These are phyloP conservation scores for Discostella pseudostelligera DNA, from an alignment of 108 stramenopile species.

Conservation along the genomic window DNA sequence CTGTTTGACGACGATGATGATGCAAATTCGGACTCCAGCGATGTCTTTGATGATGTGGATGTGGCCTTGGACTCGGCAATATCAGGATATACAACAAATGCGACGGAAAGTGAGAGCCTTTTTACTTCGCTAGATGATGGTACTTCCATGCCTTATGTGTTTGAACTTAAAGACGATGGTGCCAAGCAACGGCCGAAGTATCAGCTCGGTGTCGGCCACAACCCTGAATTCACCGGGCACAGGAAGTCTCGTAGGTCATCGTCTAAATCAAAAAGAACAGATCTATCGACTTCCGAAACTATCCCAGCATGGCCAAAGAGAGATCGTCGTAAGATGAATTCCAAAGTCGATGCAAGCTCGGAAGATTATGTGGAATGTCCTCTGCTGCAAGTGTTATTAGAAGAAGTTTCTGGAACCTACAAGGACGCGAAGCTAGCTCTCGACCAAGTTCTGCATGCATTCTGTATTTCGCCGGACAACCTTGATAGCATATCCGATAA, in stretches of 20 bases:
- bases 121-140: slow-evolving; percentile 13
- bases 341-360: slow-evolving; percentile 11
- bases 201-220: slow-evolving; percentile 11
- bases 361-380: slow-evolving; percentile 12
- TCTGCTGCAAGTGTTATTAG: slow-evolving; percentile 1
- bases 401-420: slow-evolving; percentile 18
- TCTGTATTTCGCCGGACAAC: slow-evolving; percentile 24
- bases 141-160: slow-evolving; percentile 15
- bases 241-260: background rate
- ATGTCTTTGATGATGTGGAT: slow-evolving; percentile 5
- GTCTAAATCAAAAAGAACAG: background rate
- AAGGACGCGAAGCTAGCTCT: slow-evolving; percentile 22
- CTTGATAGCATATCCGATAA: slow-evolving; percentile 32
- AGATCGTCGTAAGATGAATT: background rate
- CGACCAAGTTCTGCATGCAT: slow-evolving; percentile 36
- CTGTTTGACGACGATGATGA: slow-evolving; percentile 13
- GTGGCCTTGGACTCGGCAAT: background rate
- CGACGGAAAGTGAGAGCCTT: background rate
- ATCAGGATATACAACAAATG: background rate
- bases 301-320: background rate
- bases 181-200: slow-evolving; percentile 12
- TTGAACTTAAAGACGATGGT: slow-evolving; percentile 20
- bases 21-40: slow-evolving; percentile 2
- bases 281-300: background rate
- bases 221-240: background rate